phyloP scores from a whole-genome alignment of 2,329 filamentous ascomycete genomes.

The Ascochyta fabae region DNA sequence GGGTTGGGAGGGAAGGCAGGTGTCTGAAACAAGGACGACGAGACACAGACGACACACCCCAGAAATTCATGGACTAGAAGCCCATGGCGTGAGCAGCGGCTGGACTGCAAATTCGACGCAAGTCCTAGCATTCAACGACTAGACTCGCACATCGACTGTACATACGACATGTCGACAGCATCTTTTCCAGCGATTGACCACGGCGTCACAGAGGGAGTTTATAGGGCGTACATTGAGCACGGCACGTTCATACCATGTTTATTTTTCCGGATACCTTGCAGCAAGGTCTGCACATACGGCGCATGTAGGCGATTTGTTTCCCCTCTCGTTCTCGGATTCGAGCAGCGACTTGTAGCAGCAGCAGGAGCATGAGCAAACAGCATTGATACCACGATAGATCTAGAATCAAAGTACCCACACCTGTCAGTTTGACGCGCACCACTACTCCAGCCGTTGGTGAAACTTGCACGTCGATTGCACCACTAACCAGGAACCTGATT shows the following conservation, averaged over 20 bases:
- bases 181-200: background rate
- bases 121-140: background rate
- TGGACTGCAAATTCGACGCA: background rate
- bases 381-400: conserved; percentile 9
- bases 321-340: background rate
- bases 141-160: conserved; percentile 8
- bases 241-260: background rate
- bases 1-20: conserved; percentile 47
- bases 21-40: conserved; percentile 45
- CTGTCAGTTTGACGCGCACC: background rate
- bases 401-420: conserved; percentile 5
- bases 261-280: background rate
- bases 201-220: background rate
- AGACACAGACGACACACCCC: conserved; percentile 12
- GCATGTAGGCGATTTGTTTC: conserved; percentile 2
- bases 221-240: background rate
- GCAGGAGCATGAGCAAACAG: background rate
- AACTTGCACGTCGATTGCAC: background rate
- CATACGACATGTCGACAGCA: conserved; percentile 10
- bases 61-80: conserved; percentile 18
- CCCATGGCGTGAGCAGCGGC: background rate
- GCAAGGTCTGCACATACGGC: conserved; percentile 7
- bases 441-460: background rate
- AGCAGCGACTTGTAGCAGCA: background rate
- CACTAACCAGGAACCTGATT: no score